These are phyloP conservation scores for Piper betle DNA, from an alignment of 164 flowering plant species.

Conservation along the genomic window DNA sequence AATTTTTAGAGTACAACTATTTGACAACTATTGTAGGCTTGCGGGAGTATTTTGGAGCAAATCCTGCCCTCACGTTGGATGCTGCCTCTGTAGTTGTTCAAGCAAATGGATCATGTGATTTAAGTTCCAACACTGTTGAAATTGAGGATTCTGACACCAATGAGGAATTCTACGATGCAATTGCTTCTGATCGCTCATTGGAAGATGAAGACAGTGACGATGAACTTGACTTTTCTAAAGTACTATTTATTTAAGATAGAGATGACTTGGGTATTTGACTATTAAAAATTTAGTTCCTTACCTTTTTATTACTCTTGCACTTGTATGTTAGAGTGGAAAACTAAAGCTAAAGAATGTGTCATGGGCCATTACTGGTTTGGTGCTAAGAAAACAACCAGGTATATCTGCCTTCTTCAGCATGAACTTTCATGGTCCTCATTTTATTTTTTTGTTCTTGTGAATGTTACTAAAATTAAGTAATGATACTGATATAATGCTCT, in stretches of 20 bases:
- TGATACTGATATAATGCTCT: too few species aligned
- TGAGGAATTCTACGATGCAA: constrained; percentile 89
- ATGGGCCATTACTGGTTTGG: constrained; percentile 67
- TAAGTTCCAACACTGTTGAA: constrained; percentile 28
- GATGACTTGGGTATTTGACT: too few species aligned
- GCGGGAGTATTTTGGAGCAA: constrained; percentile 75
- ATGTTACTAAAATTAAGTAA: too few species aligned
- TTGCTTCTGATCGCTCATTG: constrained; percentile 46
- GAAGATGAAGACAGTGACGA: constrained; percentile 66
- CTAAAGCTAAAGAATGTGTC: constrained; percentile 78
- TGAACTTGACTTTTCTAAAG: constrained; percentile 8
- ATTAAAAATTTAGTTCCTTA: too few species aligned
- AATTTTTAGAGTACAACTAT: background rate
- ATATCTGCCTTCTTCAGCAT: background rate
- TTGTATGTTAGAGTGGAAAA: constrained; percentile 33
- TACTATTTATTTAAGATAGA: background rate
- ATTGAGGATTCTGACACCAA: constrained; percentile 34
- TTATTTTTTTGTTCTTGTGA: too few species aligned
- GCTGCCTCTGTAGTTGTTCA: constrained; percentile 10
- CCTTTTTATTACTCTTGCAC: background rate
- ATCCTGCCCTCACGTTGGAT: constrained; percentile 41
- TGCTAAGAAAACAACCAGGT: constrained; percentile 51
- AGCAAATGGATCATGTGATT: constrained; percentile 6
- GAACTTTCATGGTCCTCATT: too few species aligned
- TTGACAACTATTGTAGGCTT: constrained; percentile 17